Evolutionary conservation across 2,329 filamentous ascomycete genomes (phyloP), one percentile per base, ranked within the genome.

Genomic region (Aspergillus glaucus): DNA sequence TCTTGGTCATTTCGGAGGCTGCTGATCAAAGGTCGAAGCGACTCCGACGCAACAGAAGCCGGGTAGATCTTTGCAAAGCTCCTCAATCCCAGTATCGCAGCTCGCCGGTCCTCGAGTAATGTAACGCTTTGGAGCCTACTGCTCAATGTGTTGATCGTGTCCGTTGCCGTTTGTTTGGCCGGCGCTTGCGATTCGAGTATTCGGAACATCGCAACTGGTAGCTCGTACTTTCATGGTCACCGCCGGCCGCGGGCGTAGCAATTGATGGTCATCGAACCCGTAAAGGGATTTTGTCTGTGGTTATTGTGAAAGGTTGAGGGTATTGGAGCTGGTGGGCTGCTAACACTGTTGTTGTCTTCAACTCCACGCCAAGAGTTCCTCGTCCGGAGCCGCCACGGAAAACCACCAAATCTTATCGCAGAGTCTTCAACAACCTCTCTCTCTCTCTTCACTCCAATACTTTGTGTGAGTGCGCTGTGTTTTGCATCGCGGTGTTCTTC

Each of bases 11-110:
- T 90, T 57, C 82, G 82, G 46, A 98, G 74, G 60, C 87, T 89
- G 10, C 81, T 83, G 57, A 98, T 97, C 49, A 98, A 77, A 49
- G 87, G 88, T 54, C 92, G 81, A 43, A 98, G 75, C n/a, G 91
- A 88, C 36, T 90, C 91, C 3, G 91, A 96, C 2, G 94, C 89
- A 32, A 98, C 93, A 6, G 91, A 95, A 12, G 94, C 94, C 34
- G 93, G 94, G 61, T 92, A 97, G 53, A 94, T 85, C 71, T 97
- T 97, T 39, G 93, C 89, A 68, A 98, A 97, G 72, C 91, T 96
- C 59, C 94, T 82, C 34, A 98, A 77, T 15, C 93, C 93, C 26
- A 95, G 80, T 43, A 98, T 95, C 42, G 93, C 91, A 48, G 89
- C 91, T 54, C 93, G 85, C 47, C 94, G 86, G 69, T 98, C 94